Evolutionary conservation across 345 rosid genomes (phyloP), one percentile per base, ranked within the genome.

Genomic region (Euclidium syriacum): DNA sequence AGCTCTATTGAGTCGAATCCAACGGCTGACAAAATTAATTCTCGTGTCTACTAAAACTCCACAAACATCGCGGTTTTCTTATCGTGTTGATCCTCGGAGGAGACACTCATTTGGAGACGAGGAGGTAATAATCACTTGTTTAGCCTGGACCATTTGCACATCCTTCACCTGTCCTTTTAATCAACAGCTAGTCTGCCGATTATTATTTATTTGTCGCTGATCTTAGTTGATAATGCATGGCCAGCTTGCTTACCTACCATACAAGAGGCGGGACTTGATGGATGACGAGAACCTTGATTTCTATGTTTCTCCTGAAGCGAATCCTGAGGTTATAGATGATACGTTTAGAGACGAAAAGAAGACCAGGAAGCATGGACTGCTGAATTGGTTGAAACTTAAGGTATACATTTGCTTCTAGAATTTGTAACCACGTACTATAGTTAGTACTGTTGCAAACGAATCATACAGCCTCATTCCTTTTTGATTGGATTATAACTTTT

Each of bases 21-120:
- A 94, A 40, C 76, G 95, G 70, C 74, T 89, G 71, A 89, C 95
- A 30, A 94, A 94, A 68, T 68, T 89, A 76, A 94, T 94, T 75
- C 81, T 94, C 57, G 99, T 94, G 61, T 92, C 99, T 51, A 64
- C 85, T 34, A 94, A 94, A 75, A 73, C 91, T 70, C 85, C 97
- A 60, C 97, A 85, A 50, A 51, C 96, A 47, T 66, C 96, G 24
- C 79, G 86, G 64, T 24, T 82, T 53, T 77, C 99, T 56, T 81
- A 84, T 22, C 85, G 84, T 40, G 57, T 70, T 32, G 86, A 81
- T 78, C 88, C 75, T 33, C 85, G 95, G 78, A 87, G 99, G 75
- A 85, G 99, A 72, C 97, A 94, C 77, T 94, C 99, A 56, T 94
- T 94, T 74, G 99, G 99, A 57, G 96, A 92, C 84, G 97, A 94